Evolutionary conservation across 768 basidiomycete species (phyloP), one percentile per base, ranked within the genome.

Genomic region (Tulasnella sp.): DNA sequence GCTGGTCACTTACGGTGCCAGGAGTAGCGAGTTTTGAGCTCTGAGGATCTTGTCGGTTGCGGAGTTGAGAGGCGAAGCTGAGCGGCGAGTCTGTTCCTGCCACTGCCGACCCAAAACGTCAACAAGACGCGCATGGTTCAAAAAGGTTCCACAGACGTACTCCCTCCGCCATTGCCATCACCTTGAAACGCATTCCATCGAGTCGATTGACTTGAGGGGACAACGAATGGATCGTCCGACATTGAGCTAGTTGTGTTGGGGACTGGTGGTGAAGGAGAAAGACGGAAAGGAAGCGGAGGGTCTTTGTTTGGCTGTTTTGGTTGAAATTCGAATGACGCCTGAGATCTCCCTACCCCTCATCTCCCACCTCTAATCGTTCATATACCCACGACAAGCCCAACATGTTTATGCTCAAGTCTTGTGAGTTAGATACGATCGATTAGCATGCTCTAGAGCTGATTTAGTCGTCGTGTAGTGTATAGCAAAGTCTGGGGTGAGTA

Each of bases 401-500:
- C 29, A 83, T 83, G 83, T 83, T 83, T 77, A 82, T 84, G 42
- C 80, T 84, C 77, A 83, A 84, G 74, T 82, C 82, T 26, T 75
- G 84, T 84, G 73, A 75, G 83, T 82, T 10, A 32, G 10, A 67
- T 35, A 13, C 48, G 42, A 40, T 44, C 0, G 10, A 35, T 16
- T 18, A 44, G 20, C 70, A 39, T 77, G n/a, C 16, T 46, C 69
- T 46, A 37, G 78, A 57, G 67, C 82, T 85, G 46, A 85, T 79
- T 70, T 71, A 10, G 26, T 69, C 23, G 46, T 70, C 73, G 7
- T 75, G 73, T 80, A 96, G 95, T 97, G 48, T 88, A 96, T 79
- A 92, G 93, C 80, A 94, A 91, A 89, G 95, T 98, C 84, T 96
- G 95, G 95, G 94, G 96, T 96, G 84, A 84, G 95, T 90, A 55